These are phyloP conservation scores for Epichloe uncinata DNA, from an alignment of 2,329 filamentous ascomycete genomes.

Conservation along the genomic window DNA sequence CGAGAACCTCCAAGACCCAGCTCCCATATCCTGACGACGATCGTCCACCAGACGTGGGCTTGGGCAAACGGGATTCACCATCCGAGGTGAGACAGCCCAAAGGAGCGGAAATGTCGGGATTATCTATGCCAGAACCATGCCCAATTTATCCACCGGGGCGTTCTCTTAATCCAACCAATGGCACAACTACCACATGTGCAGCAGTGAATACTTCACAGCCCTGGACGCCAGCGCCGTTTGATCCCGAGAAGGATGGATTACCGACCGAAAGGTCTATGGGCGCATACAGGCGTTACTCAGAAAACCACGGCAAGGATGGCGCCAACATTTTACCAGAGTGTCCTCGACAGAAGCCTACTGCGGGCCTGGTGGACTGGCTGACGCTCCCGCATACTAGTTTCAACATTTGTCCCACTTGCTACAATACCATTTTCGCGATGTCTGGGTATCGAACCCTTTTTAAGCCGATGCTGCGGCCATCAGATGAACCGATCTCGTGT, in stretches of 20 bases:
- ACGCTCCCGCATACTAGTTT: constrained; percentile 61
- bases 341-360: constrained; percentile 47
- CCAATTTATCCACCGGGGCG: neutral
- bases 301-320: constrained; percentile 19
- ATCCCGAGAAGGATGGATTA: constrained; percentile 23
- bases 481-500: constrained; percentile 50
- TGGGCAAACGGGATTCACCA: constrained; percentile 11
- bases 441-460: constrained; percentile 59
- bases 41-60: constrained; percentile 10
- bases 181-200: constrained; percentile 1
- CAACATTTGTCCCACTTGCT: constrained; percentile 74
- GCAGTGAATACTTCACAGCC: constrained; percentile 13
- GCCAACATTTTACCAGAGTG: constrained; percentile 48
- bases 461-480: constrained; percentile 39
- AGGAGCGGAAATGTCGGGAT: constrained; percentile 2
- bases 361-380: constrained; percentile 65
- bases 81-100: constrained; percentile 1
- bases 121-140: constrained; percentile 13
- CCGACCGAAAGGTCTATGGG: constrained; percentile 27
- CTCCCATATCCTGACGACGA: constrained; percentile 28
- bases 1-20: constrained; percentile 11
- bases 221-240: constrained; percentile 35
- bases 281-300: constrained; percentile 40
- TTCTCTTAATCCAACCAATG: neutral
- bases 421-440: constrained; percentile 51